Percentiles rank a stretch among this genome's conserved stretches.
Conservation (phyloP, 2,329 filamentous ascomycete genomes). For the Epichloe glyceriae region DNA sequence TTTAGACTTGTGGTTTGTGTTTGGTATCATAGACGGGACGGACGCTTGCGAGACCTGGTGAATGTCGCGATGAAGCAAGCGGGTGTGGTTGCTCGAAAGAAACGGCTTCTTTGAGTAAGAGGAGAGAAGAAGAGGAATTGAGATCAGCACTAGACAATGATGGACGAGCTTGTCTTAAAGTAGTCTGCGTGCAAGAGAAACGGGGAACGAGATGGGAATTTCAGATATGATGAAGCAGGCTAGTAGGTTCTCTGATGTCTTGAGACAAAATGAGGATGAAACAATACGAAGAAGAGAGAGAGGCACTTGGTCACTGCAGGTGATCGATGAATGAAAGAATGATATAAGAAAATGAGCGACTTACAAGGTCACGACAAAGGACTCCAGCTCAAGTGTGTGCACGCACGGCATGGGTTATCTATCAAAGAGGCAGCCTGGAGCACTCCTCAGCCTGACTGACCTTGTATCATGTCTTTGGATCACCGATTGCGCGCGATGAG, state of each 20-base stretch:
- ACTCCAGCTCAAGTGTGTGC: background rate
- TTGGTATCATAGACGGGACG: slow-evolving; percentile 1
- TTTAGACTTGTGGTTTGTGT: background rate
- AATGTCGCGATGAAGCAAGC: background rate
- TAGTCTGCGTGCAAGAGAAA: background rate
- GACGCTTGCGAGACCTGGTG: background rate
- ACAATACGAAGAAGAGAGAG: background rate
- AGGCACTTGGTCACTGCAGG: slow-evolving; percentile 4
- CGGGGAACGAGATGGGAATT: background rate
- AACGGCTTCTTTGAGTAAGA: background rate
- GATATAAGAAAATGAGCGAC: background rate
- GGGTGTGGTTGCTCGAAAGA: background rate
- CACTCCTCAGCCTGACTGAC: background rate
- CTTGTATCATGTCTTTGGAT: background rate
- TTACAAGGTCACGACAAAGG: slow-evolving; percentile 4
- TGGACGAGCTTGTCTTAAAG: background rate
- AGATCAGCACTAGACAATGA: background rate
- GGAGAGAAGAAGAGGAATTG: background rate
- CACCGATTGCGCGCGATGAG: background rate
- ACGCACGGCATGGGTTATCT: slow-evolving; percentile 4
- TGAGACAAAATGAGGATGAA: background rate
- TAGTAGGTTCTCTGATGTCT: background rate
- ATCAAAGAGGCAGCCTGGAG: background rate
- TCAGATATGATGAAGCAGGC: too few relatives aligned
- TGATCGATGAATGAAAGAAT: slow-evolving; percentile 3